phyloP scores from a whole-genome alignment of 1,284 basidiomycete species.

The Schizophyllum commune region DNA sequence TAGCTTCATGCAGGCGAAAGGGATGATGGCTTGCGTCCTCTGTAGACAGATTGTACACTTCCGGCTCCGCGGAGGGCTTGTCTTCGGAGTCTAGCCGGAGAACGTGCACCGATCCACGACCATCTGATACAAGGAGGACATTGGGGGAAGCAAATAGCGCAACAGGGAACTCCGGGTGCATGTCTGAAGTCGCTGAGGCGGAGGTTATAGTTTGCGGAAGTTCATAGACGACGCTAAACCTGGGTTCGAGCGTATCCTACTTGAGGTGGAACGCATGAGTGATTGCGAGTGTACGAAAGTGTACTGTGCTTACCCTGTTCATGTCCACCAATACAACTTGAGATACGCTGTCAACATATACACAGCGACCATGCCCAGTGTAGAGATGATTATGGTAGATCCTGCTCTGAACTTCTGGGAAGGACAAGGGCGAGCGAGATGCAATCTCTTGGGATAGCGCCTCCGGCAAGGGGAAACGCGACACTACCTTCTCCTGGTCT shows the following conservation, averaged over 20 bases:
- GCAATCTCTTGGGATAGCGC: conserved; percentile 53
- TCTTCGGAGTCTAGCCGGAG: conserved; percentile 29
- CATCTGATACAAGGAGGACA: conserved; percentile 60
- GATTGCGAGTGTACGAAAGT: conserved; percentile 7
- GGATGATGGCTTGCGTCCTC: conserved; percentile 26
- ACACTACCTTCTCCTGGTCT: conserved; percentile 45
- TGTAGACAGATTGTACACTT: conserved; percentile 29
- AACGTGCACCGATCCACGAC: conserved; percentile 63
- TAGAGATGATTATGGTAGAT: conserved; percentile 82
- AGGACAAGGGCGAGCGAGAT: conserved; percentile 52
- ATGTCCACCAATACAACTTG: conserved; percentile 58
- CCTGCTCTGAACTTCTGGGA: conserved; percentile 76
- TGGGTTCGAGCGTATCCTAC: conserved; percentile 47
- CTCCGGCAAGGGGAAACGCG: conserved; percentile 42
- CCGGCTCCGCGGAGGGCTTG: conserved; percentile 38
- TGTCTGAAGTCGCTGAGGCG: conserved; percentile 7
- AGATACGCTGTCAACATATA: conserved; percentile 69
- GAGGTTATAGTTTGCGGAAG: conserved; percentile 32
- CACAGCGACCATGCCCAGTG: conserved; percentile 39
- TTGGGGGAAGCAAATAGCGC: conserved; percentile 43
- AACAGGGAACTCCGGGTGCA: conserved; percentile 69
- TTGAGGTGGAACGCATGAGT: conserved; percentile 17
- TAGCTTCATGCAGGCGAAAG: conserved; percentile 50
- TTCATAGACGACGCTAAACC: conserved; percentile 50
- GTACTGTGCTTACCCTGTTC: conserved; percentile 38